Conservation (phyloP, 2,329 filamentous ascomycete genomes). For the Gnomoniopsis smithogilvyi region DNA sequence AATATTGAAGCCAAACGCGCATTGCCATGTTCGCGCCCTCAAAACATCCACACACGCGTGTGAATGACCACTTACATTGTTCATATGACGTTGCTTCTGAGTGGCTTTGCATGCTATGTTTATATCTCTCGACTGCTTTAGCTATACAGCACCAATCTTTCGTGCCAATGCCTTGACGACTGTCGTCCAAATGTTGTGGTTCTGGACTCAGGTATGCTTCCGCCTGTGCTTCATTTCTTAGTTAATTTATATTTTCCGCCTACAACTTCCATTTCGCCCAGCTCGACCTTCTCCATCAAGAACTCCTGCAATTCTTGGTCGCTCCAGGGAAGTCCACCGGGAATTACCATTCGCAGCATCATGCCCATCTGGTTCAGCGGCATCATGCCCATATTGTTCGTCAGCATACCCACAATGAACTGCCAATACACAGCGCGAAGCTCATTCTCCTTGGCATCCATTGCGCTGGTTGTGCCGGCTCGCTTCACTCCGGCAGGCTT, state of each 20-base stretch:
- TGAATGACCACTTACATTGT: too few species aligned
- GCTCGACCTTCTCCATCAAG: slow-evolving; percentile 71
- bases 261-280: slow-evolving; percentile 64
- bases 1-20: too few species aligned
- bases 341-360: slow-evolving; percentile 92
- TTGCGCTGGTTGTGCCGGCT: slow-evolving; percentile 30
- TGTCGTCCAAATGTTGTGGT: too few species aligned
- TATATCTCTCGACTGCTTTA: neutral
- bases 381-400: slow-evolving; percentile 80
- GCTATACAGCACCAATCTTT: neutral
- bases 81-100: too few species aligned
- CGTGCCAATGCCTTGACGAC: neutral
- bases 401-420: slow-evolving; percentile 93
- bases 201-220: neutral
- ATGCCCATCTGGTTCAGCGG: slow-evolving; percentile 76
- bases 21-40: too few species aligned
- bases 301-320: slow-evolving; percentile 85
- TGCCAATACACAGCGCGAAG: slow-evolving; percentile 73
- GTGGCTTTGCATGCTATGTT: too few species aligned
- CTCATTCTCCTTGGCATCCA: slow-evolving; percentile 63
- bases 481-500: slow-evolving; percentile 21
- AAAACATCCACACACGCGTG: too few species aligned
- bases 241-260: slow-evolving; percentile 68
- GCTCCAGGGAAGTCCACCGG: slow-evolving; percentile 84
- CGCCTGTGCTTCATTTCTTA: slow-evolving; percentile 48